phyloP scores from a whole-genome alignment of 305 asterid species.

The Rubia tinctorum region DNA sequence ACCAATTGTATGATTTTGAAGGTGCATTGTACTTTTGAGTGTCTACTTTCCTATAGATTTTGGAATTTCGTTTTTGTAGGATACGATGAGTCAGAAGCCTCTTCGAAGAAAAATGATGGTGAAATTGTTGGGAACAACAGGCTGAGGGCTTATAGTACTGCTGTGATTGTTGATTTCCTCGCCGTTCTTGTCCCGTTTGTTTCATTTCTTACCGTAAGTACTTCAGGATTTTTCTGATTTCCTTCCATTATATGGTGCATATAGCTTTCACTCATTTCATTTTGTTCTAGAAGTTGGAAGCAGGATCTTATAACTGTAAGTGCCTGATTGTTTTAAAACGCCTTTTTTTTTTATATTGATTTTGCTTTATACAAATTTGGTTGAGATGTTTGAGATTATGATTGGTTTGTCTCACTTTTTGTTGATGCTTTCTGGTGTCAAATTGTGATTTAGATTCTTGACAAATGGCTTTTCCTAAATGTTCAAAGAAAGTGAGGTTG shows the following conservation, averaged over 20 bases:
- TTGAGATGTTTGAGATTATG: not conserved
- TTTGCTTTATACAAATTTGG: not conserved
- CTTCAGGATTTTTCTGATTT: constrained; percentile 3
- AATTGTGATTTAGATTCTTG: not conserved
- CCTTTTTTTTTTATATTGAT: not conserved
- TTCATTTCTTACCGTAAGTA: constrained; percentile 68
- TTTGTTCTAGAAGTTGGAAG: not conserved
- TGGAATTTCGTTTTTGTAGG: constrained; percentile 27
- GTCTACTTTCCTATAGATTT: too few relatives aligned
- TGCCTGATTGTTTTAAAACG: not conserved
- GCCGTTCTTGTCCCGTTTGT: constrained; percentile 48
- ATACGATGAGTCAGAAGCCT: constrained; percentile 18
- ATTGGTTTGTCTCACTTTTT: not conserved
- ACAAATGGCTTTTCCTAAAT: not conserved
- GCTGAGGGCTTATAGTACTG: constrained; percentile 34
- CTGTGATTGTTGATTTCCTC: constrained; percentile 50
- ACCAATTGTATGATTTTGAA: not conserved
- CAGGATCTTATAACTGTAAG: not conserved
- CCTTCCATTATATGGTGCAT: not conserved
- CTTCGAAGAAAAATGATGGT: constrained; percentile 52
- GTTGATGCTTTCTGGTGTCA: not conserved
- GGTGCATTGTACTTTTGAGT: not conserved
- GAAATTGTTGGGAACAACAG: constrained; percentile 32
- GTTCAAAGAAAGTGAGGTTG: not conserved
- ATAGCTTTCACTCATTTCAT: not conserved